Base-by-base conservation (phyloP, 73 alveolate species). In the Blepharisma japonicum region DNA sequence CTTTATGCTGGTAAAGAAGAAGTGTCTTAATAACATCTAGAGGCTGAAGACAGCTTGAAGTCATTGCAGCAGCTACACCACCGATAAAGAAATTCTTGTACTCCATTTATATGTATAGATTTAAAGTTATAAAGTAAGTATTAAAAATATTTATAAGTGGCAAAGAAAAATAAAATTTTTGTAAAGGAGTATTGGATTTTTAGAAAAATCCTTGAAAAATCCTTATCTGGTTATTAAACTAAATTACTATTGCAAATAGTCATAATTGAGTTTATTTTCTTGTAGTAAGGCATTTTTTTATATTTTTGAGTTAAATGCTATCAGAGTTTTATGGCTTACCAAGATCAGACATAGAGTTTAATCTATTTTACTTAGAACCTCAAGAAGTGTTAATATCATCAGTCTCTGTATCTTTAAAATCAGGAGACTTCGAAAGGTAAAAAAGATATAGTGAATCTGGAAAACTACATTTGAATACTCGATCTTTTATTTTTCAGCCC, bases 401-500 rank as follows among this genome's bases (percentile, higher is more conserved):
- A n/a, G 74, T 25, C 39, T 1, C 2, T 2, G 14, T 11, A 18
- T 61, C 74, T 61, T 39, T 61, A 14, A 14, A 39, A 18, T 61
- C 74, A 61, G 14, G 47, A 14, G 74, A 61, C 46, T 61, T 61
- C 47, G 74, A 61, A 18, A 8, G 14, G 46, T 61, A 14, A 14
- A 27, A 14, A 21, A 51, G 3, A 20, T 11, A 8, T 20, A 77
- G 86, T 55, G 71, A 68, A 6, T 55, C 71, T 55, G 90, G 90
- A 49, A 83, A 83, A 32, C 81, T 84, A 32, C 91, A 84, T 81
- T 74, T 84, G 68, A 81, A 90, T 48, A 68, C 89, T 21, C 47
- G 91, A 14, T 84, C 88, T 18, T 42, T 84, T 6, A 84, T 84
- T 21, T 84, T 84, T 70, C 88, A 84, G 71, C 91, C 91, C 6